Conservation (phyloP, 176 grass and related monocot genomes). For the Saccharum spontaneum region DNA sequence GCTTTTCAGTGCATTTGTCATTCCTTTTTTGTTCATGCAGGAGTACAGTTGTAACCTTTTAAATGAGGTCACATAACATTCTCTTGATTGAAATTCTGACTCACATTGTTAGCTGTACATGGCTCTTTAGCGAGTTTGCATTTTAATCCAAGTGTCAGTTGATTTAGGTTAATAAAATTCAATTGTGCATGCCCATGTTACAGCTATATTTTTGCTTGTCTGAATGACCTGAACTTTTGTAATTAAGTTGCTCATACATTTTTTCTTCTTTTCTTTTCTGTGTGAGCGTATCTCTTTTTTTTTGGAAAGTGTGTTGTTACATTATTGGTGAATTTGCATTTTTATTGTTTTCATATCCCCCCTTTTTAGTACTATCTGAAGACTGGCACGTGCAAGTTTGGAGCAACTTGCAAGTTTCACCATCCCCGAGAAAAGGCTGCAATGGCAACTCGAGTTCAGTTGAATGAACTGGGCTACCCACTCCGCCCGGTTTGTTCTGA, state of each 20-base stretch:
- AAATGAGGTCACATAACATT: background rate
- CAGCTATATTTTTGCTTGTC: conserved; percentile 7
- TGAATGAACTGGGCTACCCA: conserved; percentile 81
- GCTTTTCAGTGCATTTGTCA: background rate
- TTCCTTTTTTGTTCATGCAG: background rate
- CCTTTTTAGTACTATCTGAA: conserved; percentile 82
- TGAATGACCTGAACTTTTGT: background rate
- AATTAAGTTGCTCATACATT: background rate
- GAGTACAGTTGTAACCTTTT: conserved; percentile 9
- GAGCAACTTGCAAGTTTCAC: conserved; percentile 93
- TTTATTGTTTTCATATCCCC: background rate
- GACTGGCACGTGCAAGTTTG: conserved; percentile 92
- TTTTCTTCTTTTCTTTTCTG: background rate
- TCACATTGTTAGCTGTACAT: background rate
- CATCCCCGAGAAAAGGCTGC: conserved; percentile 90
- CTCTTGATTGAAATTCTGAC: conserved; percentile 1
- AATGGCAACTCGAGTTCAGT: conserved; percentile 60
- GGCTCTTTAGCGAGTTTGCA: background rate
- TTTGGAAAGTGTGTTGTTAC: background rate
- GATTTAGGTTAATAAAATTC: background rate
- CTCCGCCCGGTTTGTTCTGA: conserved; percentile 62
- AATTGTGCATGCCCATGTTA: background rate
- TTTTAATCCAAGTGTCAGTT: background rate
- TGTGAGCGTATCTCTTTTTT: background rate
- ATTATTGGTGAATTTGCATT: background rate